Base-by-base conservation (phyloP, 345 rosid genomes). In the Litchi chinensis region DNA sequence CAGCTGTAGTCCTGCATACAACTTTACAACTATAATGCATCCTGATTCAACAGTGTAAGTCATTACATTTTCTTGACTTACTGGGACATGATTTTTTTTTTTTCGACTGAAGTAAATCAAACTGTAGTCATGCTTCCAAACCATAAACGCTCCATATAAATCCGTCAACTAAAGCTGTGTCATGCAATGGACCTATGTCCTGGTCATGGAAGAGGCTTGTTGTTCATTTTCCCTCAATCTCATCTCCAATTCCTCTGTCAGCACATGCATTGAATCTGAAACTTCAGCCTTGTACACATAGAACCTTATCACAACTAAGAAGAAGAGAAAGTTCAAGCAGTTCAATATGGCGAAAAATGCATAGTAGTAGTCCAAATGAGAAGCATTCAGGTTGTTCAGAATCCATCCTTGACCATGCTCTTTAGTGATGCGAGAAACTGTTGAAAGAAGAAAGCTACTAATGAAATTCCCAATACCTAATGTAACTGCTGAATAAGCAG, bases 241-340 rank as follows among this genome's bases (percentile, higher is more conserved):
- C 79, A 77, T 71, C 68, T 68, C 67, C 79, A 88, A 54, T 71
- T 93, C 91, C 77, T 87, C 84, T 24, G 85, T 78, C 4, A 92
- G 87, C 41, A 88, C 87, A 21, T 82, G 77, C 87, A 86, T 77
- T 5, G 93, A 88, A 76, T 90, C 86, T 0, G 92, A 89, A 74
- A 88, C 88, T 83, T 92, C 98, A 0, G 88, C 93, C 79, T 79
- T 91, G 77, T 96, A 94, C 66, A 83, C 91, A 60, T 92, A 96
- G 50, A 83, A 87, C 85, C 71, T 90, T 46, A 75, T 70, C 24
- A 89, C 86, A n/a, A 82, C 24, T 79, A 95, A 77, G 89, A 94
- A 92, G 87, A 90, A 76, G 1, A 83, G 6, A 65, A 96, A 81
- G 86, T 92, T 92, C 65, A 92, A 18, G 73, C 89, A 74, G 80